Evolutionary conservation across 306 rosid genomes (phyloP).

Genomic region (Pueraria montana): DNA sequence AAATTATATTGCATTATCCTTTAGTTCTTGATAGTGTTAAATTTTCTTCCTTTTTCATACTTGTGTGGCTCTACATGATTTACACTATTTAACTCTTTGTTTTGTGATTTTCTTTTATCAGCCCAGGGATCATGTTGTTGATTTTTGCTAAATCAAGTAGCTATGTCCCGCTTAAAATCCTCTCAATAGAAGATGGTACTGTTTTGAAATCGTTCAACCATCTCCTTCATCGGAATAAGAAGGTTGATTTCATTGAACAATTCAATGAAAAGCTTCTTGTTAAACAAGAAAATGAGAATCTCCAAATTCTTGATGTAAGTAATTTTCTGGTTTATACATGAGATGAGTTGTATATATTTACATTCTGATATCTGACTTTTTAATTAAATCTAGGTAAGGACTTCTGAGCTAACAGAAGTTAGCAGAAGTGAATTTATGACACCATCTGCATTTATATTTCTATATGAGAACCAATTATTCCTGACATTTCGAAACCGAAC

Average conservation of each 20-base stretch:
- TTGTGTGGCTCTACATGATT: slow-evolving; percentile 19
- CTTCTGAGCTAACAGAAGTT: slow-evolving; percentile 90
- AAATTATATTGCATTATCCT: neutral
- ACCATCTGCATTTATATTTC: slow-evolving; percentile 94
- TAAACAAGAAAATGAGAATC: slow-evolving; percentile 97
- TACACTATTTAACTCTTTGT: slow-evolving; percentile 30
- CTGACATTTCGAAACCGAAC: slow-evolving; percentile 88
- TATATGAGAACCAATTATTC: slow-evolving; percentile 91
- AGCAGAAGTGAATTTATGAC: slow-evolving; percentile 90
- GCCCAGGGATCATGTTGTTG: slow-evolving; percentile 96
- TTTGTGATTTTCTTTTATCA: slow-evolving; percentile 51
- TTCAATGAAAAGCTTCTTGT: slow-evolving; percentile 98
- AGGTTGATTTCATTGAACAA: slow-evolving; percentile 97
- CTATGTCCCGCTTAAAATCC: slow-evolving; percentile 92
- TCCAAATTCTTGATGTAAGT: slow-evolving; percentile 95
- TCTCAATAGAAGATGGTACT: slow-evolving; percentile 96
- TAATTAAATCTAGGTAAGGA: slow-evolving; percentile 70
- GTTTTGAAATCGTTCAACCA: slow-evolving; percentile 96
- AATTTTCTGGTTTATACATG: slow-evolving; percentile 16
- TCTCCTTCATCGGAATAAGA: slow-evolving; percentile 93
- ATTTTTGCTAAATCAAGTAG: slow-evolving; percentile 85
- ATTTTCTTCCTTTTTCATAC: neutral
- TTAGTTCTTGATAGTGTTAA: slow-evolving; percentile 19
- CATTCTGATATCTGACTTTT: slow-evolving; percentile 43
- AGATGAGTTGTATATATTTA: slow-evolving; percentile 16